phyloP scores from a whole-genome alignment of 305 asterid species.

The Nicotiana rustica region DNA sequence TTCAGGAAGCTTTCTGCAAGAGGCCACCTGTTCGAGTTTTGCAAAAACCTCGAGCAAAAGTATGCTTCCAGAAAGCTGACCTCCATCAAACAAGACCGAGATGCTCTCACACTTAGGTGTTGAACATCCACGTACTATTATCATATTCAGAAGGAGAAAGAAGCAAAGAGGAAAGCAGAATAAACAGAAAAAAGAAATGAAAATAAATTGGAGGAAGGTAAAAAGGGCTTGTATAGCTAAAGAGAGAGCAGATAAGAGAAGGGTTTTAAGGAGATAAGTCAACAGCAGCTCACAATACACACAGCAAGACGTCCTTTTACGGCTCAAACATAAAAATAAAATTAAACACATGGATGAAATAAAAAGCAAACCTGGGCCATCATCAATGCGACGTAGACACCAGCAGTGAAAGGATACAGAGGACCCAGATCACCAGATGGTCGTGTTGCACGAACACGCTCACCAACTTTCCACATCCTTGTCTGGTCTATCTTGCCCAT shows the following conservation, averaged over 20 bases:
- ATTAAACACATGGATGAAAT: background rate
- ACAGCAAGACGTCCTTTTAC: background rate
- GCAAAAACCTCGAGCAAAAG: background rate
- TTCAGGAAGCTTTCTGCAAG: background rate
- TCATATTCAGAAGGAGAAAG: background rate
- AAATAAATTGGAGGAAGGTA: background rate
- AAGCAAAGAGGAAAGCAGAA: background rate
- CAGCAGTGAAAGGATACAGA: constrained; percentile 90
- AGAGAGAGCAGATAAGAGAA: background rate
- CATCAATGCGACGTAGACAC: constrained; percentile 92
- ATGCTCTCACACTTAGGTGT: background rate
- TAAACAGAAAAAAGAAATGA: background rate
- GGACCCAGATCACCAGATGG: constrained; percentile 89
- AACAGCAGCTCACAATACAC: constrained; percentile 16
- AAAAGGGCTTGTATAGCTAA: background rate
- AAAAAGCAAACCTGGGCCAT: constrained; percentile 87
- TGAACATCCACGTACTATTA: background rate
- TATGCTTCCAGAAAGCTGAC: background rate
- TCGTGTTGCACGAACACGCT: constrained; percentile 74
- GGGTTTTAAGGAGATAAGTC: constrained; percentile 2
- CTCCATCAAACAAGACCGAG: constrained; percentile 8
- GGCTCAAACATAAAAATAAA: background rate
- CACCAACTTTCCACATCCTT: constrained; percentile 95
- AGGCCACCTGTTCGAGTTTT: background rate
- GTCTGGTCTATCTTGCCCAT: constrained; percentile 97